A percentile compares a stretch with the other conserved stretches of the same genome.
These are phyloP conservation scores for Stylonectria norvegica DNA, from an alignment of 2,329 filamentous ascomycete species.

Conservation along the genomic window DNA sequence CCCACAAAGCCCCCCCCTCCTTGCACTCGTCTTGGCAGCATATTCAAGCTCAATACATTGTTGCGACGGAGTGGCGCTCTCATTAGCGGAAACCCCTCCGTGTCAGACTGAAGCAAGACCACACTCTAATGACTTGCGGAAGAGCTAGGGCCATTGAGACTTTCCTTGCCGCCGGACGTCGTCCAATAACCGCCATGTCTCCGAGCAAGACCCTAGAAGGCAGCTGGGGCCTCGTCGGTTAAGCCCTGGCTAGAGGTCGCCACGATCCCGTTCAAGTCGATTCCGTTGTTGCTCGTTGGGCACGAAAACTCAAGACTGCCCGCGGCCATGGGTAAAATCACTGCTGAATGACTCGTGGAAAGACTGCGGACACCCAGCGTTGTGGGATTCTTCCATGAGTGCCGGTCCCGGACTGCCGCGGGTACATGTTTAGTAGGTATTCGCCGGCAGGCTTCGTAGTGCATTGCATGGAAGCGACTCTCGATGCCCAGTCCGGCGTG, in stretches of 20 bases:
- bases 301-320: slow-evolving; percentile 1
- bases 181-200: slow-evolving; percentile 9
- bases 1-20: slow-evolving; percentile 12
- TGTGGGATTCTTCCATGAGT: slow-evolving; percentile 1
- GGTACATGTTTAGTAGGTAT: too few species aligned
- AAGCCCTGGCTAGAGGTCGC: slow-evolving; percentile 2
- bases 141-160: not conserved
- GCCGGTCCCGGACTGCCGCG: slow-evolving; percentile 4
- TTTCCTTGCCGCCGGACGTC: slow-evolving; percentile 6
- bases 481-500: slow-evolving; percentile 1
- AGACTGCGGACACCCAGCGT: slow-evolving; percentile 4
- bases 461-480: not conserved
- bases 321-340: slow-evolving; percentile 1
- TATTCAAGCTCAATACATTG: not conserved
- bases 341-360: slow-evolving; percentile 7
- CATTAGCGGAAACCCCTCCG: not conserved
- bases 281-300: not conserved
- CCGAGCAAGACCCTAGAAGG: slow-evolving; percentile 8
- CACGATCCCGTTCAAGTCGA: slow-evolving; percentile 1
- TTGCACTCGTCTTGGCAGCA: not conserved
- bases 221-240: not conserved
- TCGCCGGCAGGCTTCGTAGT: too few species aligned
- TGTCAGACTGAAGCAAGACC: not conserved
- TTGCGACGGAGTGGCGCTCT: not conserved
- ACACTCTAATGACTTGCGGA: slow-evolving; percentile 7